These are phyloP conservation scores for Fusarium nurragi DNA, from an alignment of 2,329 filamentous ascomycete species.

Conservation along the genomic window DNA sequence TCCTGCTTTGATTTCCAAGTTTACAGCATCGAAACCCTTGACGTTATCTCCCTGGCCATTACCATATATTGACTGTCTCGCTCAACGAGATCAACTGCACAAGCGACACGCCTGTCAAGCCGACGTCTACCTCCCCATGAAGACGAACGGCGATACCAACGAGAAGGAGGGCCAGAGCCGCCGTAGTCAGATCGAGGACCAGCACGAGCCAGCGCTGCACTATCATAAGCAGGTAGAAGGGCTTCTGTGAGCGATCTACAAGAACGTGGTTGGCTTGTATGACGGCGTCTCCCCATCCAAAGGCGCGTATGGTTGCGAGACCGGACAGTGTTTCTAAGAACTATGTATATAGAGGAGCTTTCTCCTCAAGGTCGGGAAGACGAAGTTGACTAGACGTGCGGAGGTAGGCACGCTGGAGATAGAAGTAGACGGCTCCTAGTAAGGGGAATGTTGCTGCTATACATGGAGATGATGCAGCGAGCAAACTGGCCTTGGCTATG, in stretches of 20 bases:
- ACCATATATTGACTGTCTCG: constrained; percentile 48
- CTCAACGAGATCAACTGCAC: constrained; percentile 48
- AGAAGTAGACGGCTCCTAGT: constrained; percentile 53
- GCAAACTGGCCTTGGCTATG: constrained; percentile 40
- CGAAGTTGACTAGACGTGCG: constrained; percentile 56
- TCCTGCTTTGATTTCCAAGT: constrained; percentile 47
- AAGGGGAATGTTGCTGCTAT: constrained; percentile 56
- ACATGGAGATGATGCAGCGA: constrained; percentile 42
- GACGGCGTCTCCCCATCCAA: constrained; percentile 56
- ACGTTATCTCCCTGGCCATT: background rate
- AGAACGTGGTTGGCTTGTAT: constrained; percentile 57
- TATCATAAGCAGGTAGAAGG: constrained; percentile 65
- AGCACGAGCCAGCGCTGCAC: constrained; percentile 67
- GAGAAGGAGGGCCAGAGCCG: constrained; percentile 57
- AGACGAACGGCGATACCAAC: constrained; percentile 57
- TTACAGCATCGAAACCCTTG: constrained; percentile 40
- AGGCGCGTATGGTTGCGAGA: constrained; percentile 62
- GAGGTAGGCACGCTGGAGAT: constrained; percentile 55
- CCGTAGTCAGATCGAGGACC: constrained; percentile 60
- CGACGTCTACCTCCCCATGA: constrained; percentile 41
- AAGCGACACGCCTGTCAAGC: constrained; percentile 48
- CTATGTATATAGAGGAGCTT: constrained; percentile 52
- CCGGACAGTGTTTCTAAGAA: constrained; percentile 60
- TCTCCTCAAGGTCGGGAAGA: constrained; percentile 54
- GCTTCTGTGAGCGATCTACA: constrained; percentile 63